Evolutionary conservation across 2,329 filamentous ascomycete genomes (phyloP), one percentile per base, ranked within the genome.

Genomic region (Pezicula radicicola): DNA sequence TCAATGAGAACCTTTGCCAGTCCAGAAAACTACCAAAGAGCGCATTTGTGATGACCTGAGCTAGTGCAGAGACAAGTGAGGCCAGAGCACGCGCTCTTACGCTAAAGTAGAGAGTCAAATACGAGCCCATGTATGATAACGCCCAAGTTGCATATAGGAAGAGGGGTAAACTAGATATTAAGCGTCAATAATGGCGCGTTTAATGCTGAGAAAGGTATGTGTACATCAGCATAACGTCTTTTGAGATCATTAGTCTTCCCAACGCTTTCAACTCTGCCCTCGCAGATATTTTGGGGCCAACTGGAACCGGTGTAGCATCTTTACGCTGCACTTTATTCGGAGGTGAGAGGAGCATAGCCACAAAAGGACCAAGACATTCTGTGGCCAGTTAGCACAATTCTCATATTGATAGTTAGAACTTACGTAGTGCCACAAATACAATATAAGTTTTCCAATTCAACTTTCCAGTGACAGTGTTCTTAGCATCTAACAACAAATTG

Each of bases 11-110:
- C 9, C 15, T 15, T 21, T 36, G 52, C 13, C 35, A 49, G 25
- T 58, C 56, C 9, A 58, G 48, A 16, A 52, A 54, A 2, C 16
- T 28, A 1, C 87, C 87, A 0, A 88, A 72, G 0, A 87, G 39
- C 46, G 88, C 88, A 2, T 86, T 85, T 2, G 74, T 74, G 3
- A 78, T 77, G 1, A 66, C 71, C 2, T 66, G 85, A 9, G 86
- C 74, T 6, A 89, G 76, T 2, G 84, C 86, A 0, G 83, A 84
- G 2, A 67, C 39, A 28, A 69, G 63, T 16, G 58, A 60, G 3
- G 57, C 70, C 1, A 74, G 59, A 1, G 72, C 70, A 6, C 72
- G 65, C 2, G 71, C 67, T 6, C 72, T 65, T 3, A 74, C 71
- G 0, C 68, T 70, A 55, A 74, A 74, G 53, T 74, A 74, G 6